Evolutionary conservation across 352 stramenopile species (phyloP), one percentile per base, ranked within the genome.

Genomic region (Globisporangium sylvaticum): DNA sequence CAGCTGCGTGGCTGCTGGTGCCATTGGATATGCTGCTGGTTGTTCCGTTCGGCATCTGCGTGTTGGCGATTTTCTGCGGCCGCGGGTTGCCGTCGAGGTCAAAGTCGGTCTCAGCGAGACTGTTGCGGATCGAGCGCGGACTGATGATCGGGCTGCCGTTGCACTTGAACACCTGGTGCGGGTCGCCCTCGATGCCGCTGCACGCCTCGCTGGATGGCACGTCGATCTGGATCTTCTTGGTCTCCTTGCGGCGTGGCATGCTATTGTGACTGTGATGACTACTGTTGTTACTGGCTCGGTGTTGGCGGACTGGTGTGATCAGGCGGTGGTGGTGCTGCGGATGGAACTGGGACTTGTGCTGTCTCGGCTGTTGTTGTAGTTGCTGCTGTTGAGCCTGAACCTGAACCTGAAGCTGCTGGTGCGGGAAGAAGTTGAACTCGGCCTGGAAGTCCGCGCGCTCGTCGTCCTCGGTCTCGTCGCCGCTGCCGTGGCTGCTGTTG

Each of bases 131-230:
- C 14, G 79, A 81, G 1, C 81, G 68, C n/a, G 84, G 84, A 54
- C 84, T 92, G 58, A 90, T 86, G 46, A 86, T 90, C 18, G 79
- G 77, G 42, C 70, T 83, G 52, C 80, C 80, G 57, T 87, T 86
- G 44, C 76, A 70, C 65, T 81, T 82, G 60, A 89, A 84, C n/a
- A 87, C 73, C 60, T 79, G 69, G 48, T 86, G 77, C 50, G 73
- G 65, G 57, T 84, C 79, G n/a, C 69, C 67, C 37, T 78, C 72
- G 1, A 58, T 67, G 4, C 58, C 52, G 0, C n/a, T 52, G 7
- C 39, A 22, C 2, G 72, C 63, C 37, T 75, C 67, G 22, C 67
- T 75, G 1, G 73, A 78, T 0, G 68, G 77, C 12, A 81, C 71
- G 67, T 79, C 77, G 42, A 80, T 79, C 31, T 72, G 62, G 67